Percentiles rank a stretch among this genome's conserved stretches.
Evolutionary conservation across 2,329 filamentous ascomycete species (phyloP).

Genomic region (Amauroascus verrucosus): DNA sequence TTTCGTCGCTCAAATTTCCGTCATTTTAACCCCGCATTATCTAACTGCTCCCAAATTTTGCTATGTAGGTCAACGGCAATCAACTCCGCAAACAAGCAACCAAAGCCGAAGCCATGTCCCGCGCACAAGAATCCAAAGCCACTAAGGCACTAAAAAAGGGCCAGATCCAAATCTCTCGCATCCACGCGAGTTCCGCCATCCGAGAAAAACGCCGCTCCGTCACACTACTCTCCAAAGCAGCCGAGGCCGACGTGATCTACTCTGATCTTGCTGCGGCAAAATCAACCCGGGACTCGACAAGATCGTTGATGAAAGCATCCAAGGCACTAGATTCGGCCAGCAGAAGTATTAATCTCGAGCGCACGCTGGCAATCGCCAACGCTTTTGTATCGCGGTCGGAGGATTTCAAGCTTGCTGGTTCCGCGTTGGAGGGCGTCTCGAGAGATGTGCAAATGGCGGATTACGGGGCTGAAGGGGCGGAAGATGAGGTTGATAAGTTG

Average conservation of each 20-base stretch:
- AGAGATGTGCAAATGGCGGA: slow-evolving; percentile 36
- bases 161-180: slow-evolving; percentile 41
- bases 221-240: slow-evolving; percentile 37
- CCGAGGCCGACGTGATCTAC: slow-evolving; percentile 41
- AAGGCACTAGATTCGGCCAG: slow-evolving; percentile 37
- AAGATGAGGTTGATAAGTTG: slow-evolving; percentile 32
- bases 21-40: not conserved
- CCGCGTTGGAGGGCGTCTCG: slow-evolving; percentile 34
- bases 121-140: slow-evolving; percentile 40
- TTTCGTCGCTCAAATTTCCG: not conserved
- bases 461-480: slow-evolving; percentile 34
- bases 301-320: slow-evolving; percentile 36
- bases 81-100: slow-evolving; percentile 40
- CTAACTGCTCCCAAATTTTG: not conserved
- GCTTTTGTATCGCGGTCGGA: slow-evolving; percentile 34
- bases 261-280: slow-evolving; percentile 41
- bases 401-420: slow-evolving; percentile 37
- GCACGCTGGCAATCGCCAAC: slow-evolving; percentile 34
- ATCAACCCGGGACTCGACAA: slow-evolving; percentile 38
- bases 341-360: slow-evolving; percentile 39
- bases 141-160: slow-evolving; percentile 40
- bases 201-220: slow-evolving; percentile 40
- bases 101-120: slow-evolving; percentile 38
- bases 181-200: slow-evolving; percentile 39
- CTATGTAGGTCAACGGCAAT: slow-evolving; percentile 37